Conservation (phyloP, 2,329 filamentous ascomycete species). For the Tolypocladium ophioglossoides region DNA sequence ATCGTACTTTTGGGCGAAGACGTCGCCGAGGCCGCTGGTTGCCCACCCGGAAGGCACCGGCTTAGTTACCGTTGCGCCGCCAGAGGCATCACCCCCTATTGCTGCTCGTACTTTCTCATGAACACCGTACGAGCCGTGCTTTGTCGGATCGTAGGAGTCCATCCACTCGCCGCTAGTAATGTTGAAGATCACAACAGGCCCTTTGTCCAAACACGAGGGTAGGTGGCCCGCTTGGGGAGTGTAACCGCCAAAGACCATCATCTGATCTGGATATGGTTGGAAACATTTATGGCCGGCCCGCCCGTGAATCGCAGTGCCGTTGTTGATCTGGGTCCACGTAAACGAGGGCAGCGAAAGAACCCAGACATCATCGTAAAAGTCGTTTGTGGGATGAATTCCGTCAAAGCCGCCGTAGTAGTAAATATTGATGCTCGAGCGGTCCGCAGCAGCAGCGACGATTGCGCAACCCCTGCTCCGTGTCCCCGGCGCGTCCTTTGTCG, state of each 20-base stretch:
- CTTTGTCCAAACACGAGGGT: slow-evolving; percentile 36
- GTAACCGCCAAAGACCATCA: slow-evolving; percentile 68
- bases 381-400: slow-evolving; percentile 28
- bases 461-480: slow-evolving; percentile 59
- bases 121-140: slow-evolving; percentile 56
- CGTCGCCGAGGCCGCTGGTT: slow-evolving; percentile 30
- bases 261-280: slow-evolving; percentile 66
- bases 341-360: slow-evolving; percentile 72
- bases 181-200: slow-evolving; percentile 58
- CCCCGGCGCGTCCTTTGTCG: slow-evolving; percentile 49
- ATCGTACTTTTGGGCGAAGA: slow-evolving; percentile 48
- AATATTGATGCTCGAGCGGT: slow-evolving; percentile 67
- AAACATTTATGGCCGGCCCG: slow-evolving; percentile 69
- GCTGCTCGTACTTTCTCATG: slow-evolving; percentile 50
- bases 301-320: slow-evolving; percentile 39
- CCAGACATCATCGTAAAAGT: slow-evolving; percentile 62
- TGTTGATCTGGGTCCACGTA: slow-evolving; percentile 54
- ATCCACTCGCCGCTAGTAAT: slow-evolving; percentile 60
- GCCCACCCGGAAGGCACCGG: slow-evolving; percentile 51
- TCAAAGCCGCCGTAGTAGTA: slow-evolving; percentile 76
- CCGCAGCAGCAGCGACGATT: slow-evolving; percentile 59
- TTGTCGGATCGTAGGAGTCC: slow-evolving; percentile 55
- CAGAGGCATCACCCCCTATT: slow-evolving; percentile 56
- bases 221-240: slow-evolving; percentile 17
- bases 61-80: slow-evolving; percentile 58